Evolutionary conservation across 2,329 filamentous ascomycete species (phyloP).

Genomic region (Helotiales sp.): DNA sequence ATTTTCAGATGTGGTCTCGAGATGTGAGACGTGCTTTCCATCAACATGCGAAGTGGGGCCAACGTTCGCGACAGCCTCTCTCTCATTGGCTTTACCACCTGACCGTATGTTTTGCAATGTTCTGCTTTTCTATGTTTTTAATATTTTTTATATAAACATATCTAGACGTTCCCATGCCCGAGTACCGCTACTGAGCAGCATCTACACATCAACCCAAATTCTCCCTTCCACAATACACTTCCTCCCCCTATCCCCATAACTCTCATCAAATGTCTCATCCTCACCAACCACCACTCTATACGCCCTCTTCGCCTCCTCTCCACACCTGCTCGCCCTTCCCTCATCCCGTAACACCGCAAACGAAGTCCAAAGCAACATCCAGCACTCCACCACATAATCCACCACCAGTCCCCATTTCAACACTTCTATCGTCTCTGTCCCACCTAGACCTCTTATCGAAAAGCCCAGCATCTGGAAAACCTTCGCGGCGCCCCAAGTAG

Average conservation of each 20-base stretch:
- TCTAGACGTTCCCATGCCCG: too few species aligned
- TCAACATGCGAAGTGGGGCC: too few species aligned
- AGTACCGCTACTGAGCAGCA: too few species aligned
- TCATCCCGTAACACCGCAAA: conserved; percentile 3
- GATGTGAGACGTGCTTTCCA: too few species aligned
- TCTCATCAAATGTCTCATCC: conserved; percentile 17
- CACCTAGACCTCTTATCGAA: conserved; percentile 8
- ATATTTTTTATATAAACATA: too few species aligned
- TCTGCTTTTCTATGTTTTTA: too few species aligned
- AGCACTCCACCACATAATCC: conserved; percentile 7
- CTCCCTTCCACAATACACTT: neutral
- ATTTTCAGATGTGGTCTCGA: too few species aligned
- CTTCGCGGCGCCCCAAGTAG: conserved; percentile 5
- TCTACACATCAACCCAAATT: neutral
- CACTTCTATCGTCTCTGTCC: conserved; percentile 1
- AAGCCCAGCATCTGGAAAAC: conserved; percentile 15
- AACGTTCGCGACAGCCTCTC: too few species aligned
- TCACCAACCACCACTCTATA: conserved; percentile 19
- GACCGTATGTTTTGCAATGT: too few species aligned
- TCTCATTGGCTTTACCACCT: too few species aligned
- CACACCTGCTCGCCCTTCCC: conserved; percentile 2
- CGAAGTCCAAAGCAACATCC: conserved; percentile 9
- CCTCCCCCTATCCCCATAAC: conserved; percentile 1
- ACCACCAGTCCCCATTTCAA: conserved; percentile 16
- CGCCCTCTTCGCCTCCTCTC: conserved; percentile 3